phyloP scores from a whole-genome alignment of 768 basidiomycete genomes.

The Leucocoprinus leucothites region DNA sequence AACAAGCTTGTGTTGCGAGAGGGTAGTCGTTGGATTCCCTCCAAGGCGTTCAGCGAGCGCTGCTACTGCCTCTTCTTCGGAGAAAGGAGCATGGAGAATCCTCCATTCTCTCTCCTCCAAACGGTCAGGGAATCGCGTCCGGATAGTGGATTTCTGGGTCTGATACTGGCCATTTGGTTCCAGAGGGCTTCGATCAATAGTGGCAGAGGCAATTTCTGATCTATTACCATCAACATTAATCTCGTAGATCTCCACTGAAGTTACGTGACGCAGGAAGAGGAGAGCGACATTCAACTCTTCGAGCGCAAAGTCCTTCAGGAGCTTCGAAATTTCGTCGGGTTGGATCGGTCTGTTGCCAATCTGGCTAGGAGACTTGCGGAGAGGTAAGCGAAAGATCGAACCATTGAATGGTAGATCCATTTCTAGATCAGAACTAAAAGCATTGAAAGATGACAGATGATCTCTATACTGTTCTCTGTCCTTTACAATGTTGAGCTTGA shows the following conservation, averaged over 20 bases:
- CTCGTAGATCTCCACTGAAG: constrained; percentile 35
- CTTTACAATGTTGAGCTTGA: constrained; percentile 27
- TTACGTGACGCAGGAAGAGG: constrained; percentile 40
- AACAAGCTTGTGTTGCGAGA: constrained; percentile 39
- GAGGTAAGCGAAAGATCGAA: constrained; percentile 46
- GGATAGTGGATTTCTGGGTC: constrained; percentile 17
- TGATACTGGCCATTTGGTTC: neutral
- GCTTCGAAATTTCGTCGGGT: constrained; percentile 27
- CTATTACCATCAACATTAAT: constrained; percentile 24
- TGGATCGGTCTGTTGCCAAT: constrained; percentile 32
- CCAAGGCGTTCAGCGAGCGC: constrained; percentile 24
- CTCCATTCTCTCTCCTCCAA: constrained; percentile 27
- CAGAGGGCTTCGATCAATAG: constrained; percentile 12
- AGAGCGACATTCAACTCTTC: constrained; percentile 37
- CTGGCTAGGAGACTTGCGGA: constrained; percentile 30
- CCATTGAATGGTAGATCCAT: constrained; percentile 27
- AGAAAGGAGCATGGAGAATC: constrained; percentile 28
- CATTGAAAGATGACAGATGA: no score
- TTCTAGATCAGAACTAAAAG: no score
- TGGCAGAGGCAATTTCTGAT: constrained; percentile 17
- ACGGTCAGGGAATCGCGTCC: constrained; percentile 3
- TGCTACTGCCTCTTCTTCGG: constrained; percentile 21
- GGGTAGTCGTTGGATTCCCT: constrained; percentile 18
- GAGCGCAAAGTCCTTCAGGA: constrained; percentile 39
- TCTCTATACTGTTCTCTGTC: no score